phyloP scores from a whole-genome alignment of 495 filamentous ascomycete genomes.

The Penicillium nucicola region DNA sequence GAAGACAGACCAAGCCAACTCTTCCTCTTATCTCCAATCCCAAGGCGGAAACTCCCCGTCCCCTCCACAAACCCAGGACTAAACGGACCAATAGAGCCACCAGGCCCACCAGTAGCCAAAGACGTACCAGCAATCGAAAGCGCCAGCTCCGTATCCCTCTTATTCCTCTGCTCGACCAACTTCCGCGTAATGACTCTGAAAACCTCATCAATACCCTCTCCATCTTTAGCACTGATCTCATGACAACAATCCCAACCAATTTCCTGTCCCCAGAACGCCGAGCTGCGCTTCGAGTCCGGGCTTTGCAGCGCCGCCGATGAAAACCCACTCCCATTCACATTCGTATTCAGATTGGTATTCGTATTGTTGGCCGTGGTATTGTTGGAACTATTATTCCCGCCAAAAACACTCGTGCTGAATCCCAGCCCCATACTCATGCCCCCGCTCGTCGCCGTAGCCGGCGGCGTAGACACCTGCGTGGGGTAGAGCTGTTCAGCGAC shows the following conservation, averaged over 20 bases:
- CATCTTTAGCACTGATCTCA: constrained; percentile 91
- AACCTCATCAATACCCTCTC: constrained; percentile 96
- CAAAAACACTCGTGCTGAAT: constrained; percentile 12
- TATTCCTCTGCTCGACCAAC: constrained; percentile 85
- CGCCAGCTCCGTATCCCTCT: constrained; percentile 54
- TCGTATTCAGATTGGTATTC: too few species aligned
- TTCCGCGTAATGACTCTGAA: constrained; percentile 93
- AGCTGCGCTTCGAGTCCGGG: constrained; percentile 73
- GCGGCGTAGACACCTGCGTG: constrained; percentile 58
- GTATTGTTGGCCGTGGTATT: too few species aligned
- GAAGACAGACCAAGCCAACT: constrained; percentile 53
- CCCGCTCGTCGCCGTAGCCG: constrained; percentile 50
- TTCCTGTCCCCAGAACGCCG: constrained; percentile 87
- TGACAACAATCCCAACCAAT: constrained; percentile 95
- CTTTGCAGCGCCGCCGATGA: constrained; percentile 50
- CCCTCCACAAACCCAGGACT: constrained; percentile 24
- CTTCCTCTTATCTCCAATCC: constrained; percentile 44
- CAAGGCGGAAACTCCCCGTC: constrained; percentile 46
- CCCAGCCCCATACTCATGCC: constrained; percentile 7
- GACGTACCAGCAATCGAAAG: constrained; percentile 40
- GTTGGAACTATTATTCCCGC: not conserved
- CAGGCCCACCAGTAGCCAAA: constrained; percentile 1
- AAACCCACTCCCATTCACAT: constrained; percentile 11
- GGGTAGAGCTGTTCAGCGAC: constrained; percentile 86
- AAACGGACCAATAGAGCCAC: constrained; percentile 6